Conservation (phyloP, 1,284 basidiomycete species). For the Ustilago esculenta region DNA sequence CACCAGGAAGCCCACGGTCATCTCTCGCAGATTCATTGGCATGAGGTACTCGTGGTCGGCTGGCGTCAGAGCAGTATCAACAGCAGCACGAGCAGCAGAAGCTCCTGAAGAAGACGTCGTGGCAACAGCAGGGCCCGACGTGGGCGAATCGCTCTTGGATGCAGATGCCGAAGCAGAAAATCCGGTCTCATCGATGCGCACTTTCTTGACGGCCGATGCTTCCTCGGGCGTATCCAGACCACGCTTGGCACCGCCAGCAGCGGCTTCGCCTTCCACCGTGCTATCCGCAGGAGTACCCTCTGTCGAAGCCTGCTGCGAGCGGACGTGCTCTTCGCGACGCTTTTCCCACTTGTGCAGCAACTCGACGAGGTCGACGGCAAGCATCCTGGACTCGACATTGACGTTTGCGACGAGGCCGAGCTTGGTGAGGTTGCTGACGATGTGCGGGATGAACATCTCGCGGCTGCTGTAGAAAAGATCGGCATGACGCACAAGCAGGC, state of each 20-base stretch:
- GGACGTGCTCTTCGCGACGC: slow-evolving; percentile 68
- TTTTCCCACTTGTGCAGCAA: slow-evolving; percentile 68
- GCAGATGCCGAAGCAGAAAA: slow-evolving; percentile 57
- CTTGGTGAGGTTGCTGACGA: slow-evolving; percentile 88
- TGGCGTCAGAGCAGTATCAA: slow-evolving; percentile 12
- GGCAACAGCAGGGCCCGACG: slow-evolving; percentile 26
- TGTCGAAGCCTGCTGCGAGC: slow-evolving; percentile 18
- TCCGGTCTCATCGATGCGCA: slow-evolving; percentile 69
- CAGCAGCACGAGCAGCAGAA: not conserved
- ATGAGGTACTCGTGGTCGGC: slow-evolving; percentile 58
- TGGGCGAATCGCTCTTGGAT: slow-evolving; percentile 62
- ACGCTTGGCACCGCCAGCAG: slow-evolving; percentile 26
- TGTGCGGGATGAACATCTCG: slow-evolving; percentile 93
- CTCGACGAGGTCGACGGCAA: slow-evolving; percentile 69
- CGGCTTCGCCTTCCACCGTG: slow-evolving; percentile 9
- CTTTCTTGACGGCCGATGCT: slow-evolving; percentile 67
- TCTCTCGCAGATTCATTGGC: slow-evolving; percentile 61
- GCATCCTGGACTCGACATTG: slow-evolving; percentile 79
- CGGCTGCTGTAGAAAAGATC: slow-evolving; percentile 93
- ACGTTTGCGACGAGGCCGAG: slow-evolving; percentile 79
- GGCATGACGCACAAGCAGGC: slow-evolving; percentile 89
- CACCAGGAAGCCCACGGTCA: slow-evolving; percentile 91
- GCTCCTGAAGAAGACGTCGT: not conserved
- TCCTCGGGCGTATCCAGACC: slow-evolving; percentile 29
- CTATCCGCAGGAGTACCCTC: slow-evolving; percentile 7